Evolutionary conservation across 176 grass and related monocot species (phyloP).

Genomic region (Stipa capillata): DNA sequence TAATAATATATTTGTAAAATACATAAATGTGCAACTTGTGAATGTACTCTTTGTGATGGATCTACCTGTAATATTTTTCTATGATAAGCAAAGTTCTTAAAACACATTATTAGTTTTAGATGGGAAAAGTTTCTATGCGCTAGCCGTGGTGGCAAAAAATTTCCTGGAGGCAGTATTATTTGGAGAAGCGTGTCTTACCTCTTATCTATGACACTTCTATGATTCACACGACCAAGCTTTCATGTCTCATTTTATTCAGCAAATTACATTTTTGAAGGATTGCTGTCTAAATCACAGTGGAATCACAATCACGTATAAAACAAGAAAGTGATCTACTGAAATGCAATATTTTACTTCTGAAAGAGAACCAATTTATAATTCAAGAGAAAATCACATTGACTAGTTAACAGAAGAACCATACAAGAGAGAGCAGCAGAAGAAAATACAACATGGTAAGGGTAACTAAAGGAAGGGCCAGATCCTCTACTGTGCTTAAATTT

Average conservation of each 20-base stretch:
- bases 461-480: background rate
- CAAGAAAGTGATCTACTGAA: background rate
- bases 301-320: background rate
- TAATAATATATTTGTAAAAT: background rate
- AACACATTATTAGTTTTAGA: background rate
- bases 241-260: background rate
- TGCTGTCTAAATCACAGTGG: background rate
- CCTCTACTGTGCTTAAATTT: background rate
- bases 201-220: background rate
- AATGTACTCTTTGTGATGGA: background rate
- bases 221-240: background rate
- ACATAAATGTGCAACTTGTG: background rate
- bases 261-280: background rate
- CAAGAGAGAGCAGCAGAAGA: background rate
- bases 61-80: background rate
- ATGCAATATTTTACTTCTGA: background rate
- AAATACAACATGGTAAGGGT: background rate
- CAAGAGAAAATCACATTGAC: background rate
- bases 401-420: background rate
- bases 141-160: background rate
- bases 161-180: background rate
- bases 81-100: background rate
- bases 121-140: background rate
- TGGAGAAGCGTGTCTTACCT: background rate
- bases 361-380: background rate